Percentiles rank a stretch among this genome's conserved stretches.
These are phyloP conservation scores for Trifolium subterraneum DNA, from an alignment of 306 rosid species.

Conservation along the genomic window DNA sequence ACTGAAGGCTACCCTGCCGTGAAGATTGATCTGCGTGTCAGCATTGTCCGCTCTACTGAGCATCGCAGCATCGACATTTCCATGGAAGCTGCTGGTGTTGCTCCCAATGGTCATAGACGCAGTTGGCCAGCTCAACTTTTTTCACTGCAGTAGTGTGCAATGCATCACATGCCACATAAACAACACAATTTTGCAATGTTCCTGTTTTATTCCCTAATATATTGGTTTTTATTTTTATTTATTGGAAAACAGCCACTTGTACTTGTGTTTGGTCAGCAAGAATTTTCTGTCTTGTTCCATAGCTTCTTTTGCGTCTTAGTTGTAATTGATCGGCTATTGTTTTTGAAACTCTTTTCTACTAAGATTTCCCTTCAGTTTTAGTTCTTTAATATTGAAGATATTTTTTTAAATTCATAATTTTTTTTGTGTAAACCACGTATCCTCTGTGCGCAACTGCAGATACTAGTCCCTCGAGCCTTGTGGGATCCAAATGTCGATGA, in stretches of 20 bases:
- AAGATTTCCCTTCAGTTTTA: background rate
- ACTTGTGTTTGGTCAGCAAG: background rate
- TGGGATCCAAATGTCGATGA: too few species aligned
- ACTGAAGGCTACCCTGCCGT: conserved; percentile 64
- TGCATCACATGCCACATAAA: background rate
- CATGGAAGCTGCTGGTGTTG: conserved; percentile 69
- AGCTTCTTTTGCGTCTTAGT: background rate
- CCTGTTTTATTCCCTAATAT: conserved; percentile 2
- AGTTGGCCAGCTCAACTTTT: conserved; percentile 78
- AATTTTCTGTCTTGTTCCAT: background rate
- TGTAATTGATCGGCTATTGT: background rate
- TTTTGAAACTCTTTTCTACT: background rate
- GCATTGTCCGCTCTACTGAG: conserved; percentile 80
- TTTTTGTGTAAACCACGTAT: too few species aligned
- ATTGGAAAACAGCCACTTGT: conserved; percentile 1
- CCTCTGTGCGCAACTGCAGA: too few species aligned
- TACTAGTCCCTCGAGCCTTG: too few species aligned
- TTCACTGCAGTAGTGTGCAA: conserved; percentile 51
- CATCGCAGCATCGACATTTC: conserved; percentile 96
- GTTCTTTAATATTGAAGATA: background rate
- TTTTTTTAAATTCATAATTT: background rate
- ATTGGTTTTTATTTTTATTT: conserved; percentile 27
- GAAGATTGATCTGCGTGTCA: conserved; percentile 69
- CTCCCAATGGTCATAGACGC: conserved; percentile 57
- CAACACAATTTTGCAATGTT: conserved; percentile 35